A percentile compares a stretch with the other conserved stretches of the same genome.
Evolutionary conservation across 2,329 filamentous ascomycete genomes (phyloP).

Genomic region (Talaromyces sp.): DNA sequence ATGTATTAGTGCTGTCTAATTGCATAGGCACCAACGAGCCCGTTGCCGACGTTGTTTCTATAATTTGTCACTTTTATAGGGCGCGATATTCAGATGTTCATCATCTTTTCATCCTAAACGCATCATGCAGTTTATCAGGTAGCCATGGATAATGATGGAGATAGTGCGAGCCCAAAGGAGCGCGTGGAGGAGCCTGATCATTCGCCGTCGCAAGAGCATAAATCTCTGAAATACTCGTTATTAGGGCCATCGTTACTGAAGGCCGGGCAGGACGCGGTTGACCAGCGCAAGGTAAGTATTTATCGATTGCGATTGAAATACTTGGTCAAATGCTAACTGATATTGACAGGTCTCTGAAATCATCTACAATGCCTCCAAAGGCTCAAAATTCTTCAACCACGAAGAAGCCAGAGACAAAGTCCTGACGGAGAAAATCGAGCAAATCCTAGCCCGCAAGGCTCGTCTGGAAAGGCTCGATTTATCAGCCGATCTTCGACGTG

Average conservation of each 20-base stretch:
- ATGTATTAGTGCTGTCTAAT: neutral
- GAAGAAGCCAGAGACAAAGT: slow-evolving; percentile 80
- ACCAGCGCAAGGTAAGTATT: slow-evolving; percentile 70
- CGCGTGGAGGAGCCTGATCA: neutral
- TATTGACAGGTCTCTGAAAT: slow-evolving; percentile 76
- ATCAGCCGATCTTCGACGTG: slow-evolving; percentile 67
- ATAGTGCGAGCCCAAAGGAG: neutral
- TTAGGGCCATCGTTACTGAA: slow-evolving; percentile 91
- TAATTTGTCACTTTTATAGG: neutral
- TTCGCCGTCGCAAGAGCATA: slow-evolving; percentile 38
- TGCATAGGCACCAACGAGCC: neutral
- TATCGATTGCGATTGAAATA: neutral
- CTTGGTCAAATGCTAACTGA: slow-evolving; percentile 9
- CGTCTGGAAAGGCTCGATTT: slow-evolving; percentile 75
- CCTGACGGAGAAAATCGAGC: slow-evolving; percentile 81
- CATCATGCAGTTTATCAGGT: neutral
- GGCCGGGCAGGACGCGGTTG: slow-evolving; percentile 87
- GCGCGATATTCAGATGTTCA: neutral
- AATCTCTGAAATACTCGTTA: slow-evolving; percentile 82
- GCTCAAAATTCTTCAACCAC: slow-evolving; percentile 92
- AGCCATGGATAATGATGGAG: slow-evolving; percentile 9
- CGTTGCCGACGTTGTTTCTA: neutral
- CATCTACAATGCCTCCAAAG: slow-evolving; percentile 95
- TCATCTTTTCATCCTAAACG: neutral
- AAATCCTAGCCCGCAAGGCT: slow-evolving; percentile 71